These are phyloP conservation scores for Aureobasidium namibiae DNA, from an alignment of 2,329 filamentous ascomycete genomes.

Conservation along the genomic window DNA sequence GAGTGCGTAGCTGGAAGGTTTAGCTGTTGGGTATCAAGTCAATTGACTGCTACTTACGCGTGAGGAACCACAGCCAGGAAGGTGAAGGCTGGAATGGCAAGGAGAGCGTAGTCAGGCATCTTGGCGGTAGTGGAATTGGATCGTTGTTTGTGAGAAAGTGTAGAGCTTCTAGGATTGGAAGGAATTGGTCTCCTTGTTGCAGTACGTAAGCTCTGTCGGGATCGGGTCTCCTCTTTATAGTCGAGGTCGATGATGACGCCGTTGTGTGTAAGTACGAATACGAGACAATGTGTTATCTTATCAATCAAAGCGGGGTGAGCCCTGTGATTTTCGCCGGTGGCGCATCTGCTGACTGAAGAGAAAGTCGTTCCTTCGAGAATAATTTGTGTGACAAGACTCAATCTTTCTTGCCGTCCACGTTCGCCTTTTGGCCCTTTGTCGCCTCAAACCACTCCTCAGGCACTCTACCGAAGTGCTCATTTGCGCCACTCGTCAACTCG, in stretches of 20 bases:
- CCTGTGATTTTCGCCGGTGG: background rate
- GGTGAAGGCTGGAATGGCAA: constrained; percentile 39
- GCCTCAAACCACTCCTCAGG: background rate
- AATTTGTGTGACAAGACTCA: constrained; percentile 12
- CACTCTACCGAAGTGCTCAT: background rate
- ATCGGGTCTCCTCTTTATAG: background rate
- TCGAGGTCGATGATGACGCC: background rate
- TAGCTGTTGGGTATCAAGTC: constrained; percentile 2
- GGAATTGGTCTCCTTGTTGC: background rate
- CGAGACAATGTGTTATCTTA: background rate
- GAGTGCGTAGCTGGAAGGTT: constrained; percentile 21
- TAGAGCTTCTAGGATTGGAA: background rate
- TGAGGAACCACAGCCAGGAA: constrained; percentile 35
- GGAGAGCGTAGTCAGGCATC: constrained; percentile 31
- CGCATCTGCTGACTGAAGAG: constrained; percentile 6
- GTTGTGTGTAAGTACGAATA: background rate
- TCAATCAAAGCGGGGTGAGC: constrained; percentile 2
- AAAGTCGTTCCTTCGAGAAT: constrained; percentile 12
- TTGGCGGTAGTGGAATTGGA: constrained; percentile 11
- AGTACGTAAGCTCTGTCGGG: background rate
- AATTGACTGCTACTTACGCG: constrained; percentile 22
- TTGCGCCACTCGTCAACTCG: background rate
- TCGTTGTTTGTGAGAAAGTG: background rate
- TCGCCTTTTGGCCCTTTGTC: background rate
- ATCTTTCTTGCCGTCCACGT: background rate